These are phyloP conservation scores for Crithidia mellificae DNA, from an alignment of 208 protist genomes.

Conservation along the genomic window DNA sequence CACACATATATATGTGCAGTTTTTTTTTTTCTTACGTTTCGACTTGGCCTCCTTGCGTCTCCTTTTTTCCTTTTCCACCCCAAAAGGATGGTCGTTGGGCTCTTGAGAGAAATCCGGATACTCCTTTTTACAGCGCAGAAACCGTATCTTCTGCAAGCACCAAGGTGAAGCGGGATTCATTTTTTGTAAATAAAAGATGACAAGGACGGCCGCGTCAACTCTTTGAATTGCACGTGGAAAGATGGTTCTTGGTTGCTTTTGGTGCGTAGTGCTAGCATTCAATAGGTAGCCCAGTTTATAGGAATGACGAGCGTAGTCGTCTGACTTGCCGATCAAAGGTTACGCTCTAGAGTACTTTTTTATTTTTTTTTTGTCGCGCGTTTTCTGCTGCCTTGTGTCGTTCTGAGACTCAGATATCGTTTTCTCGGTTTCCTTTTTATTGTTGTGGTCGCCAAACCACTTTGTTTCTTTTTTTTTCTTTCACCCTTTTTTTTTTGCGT, in stretches of 20 bases:
- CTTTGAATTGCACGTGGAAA: no score
- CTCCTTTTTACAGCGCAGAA: no score
- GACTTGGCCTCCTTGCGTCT: neutral
- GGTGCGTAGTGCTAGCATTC: slow-evolving; percentile 17
- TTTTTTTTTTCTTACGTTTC: neutral
- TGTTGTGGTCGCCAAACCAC: no score
- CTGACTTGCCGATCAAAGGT: neutral
- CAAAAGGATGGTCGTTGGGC: no score
- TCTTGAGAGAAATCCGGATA: no score
- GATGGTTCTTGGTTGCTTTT: no score
- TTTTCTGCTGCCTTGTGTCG: slow-evolving; percentile 12
- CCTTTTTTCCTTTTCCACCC: no score
- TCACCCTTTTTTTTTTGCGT: slow-evolving; percentile 5
- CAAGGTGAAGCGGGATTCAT: no score
- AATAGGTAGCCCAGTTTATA: slow-evolving; percentile 20
- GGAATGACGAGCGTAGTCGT: slow-evolving; percentile 3
- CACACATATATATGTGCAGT: neutral
- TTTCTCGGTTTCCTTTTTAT: no score
- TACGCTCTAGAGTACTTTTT: neutral
- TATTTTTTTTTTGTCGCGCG: slow-evolving; percentile 13
- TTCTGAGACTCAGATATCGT: neutral
- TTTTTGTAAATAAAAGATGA: no score
- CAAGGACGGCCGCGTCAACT: no score
- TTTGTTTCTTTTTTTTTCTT: slow-evolving; percentile 8
- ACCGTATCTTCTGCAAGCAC: no score